Evolutionary conservation across 805 yeast genomes (phyloP), one percentile per base, ranked within the genome.

Genomic region (Pichia exigua): DNA sequence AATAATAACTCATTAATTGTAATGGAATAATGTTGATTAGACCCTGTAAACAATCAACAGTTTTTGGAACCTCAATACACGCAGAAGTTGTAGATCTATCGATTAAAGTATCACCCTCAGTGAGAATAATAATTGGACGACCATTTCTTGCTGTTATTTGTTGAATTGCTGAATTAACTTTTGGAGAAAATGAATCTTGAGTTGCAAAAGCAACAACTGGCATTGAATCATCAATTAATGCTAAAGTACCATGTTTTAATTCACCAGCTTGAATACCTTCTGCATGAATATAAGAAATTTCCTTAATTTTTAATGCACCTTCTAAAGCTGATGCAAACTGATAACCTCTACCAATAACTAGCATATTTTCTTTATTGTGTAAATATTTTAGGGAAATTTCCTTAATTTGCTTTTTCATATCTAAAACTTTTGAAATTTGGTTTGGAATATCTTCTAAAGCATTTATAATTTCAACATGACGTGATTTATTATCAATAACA

Each of bases 261-360:
- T 94, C 99, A 69, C 99, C 99, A 22, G 99, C 99, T 59, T 94
- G 82, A 49, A 94, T 96, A 75, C 99, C 99, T 74, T 94, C 99
- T 21, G 97, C 89, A 70, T 94, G 99, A 89, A 94, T 94, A 70
- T 94, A 94, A 3, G 98, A 92, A 57, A 94, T 94, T 72, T 94
- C 99, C 74, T 94, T 94, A 68, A 94, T 92, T 74, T 94, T 94
- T 65, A 94, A 80, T 13, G 99, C 99, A 67, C 99, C 99, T 73
- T 94, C 99, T 63, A 94, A 77, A 24, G 99, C 98, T 57, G 96
- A 84, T 15, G 99, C 99, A 69, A 78, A 85, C 73, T 94, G 99
- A 73, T 87, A 91, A 49, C 99, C 99, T 73, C 99, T 87, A 55
- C 99, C 99, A 58, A 94, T 79, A 62, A 94, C 78, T 64, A 94